Evolutionary conservation across 1,284 basidiomycete species (phyloP).

Genomic region (Rhodotorula sp.): DNA sequence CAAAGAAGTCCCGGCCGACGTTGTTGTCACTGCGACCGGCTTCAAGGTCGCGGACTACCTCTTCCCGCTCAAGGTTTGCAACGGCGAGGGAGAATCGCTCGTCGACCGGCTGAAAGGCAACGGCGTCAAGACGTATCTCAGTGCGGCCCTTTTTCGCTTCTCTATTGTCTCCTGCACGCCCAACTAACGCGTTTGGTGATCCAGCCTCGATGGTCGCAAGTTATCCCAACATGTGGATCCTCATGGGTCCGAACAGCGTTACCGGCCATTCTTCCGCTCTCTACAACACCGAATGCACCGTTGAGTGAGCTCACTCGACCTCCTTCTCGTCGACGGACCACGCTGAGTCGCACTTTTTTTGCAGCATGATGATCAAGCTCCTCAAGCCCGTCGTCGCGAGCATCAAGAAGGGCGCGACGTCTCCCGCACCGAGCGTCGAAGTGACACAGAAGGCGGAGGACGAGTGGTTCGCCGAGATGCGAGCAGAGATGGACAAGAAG

Average conservation of each 20-base stretch:
- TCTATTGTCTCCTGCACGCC: too few relatives aligned
- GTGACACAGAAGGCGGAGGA: constrained; percentile 31
- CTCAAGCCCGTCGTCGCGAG: constrained; percentile 27
- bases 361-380: constrained; percentile 24
- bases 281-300: constrained; percentile 34
- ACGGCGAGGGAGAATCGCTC: constrained; percentile 22
- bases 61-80: constrained; percentile 29
- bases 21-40: constrained; percentile 28
- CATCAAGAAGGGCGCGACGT: background rate
- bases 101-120: constrained; percentile 24
- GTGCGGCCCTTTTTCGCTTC: too few relatives aligned
- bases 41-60: constrained; percentile 37
- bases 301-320: constrained; percentile 4
- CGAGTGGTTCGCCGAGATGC: constrained; percentile 19
- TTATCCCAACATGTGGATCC: constrained; percentile 19
- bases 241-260: constrained; percentile 32
- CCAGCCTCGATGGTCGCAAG: constrained; percentile 18
- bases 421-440: constrained; percentile 26
- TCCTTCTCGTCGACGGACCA: too few relatives aligned
- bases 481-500: constrained; percentile 26
- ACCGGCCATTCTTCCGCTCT: constrained; percentile 35
- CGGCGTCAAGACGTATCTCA: constrained; percentile 27
- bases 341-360: too few relatives aligned
- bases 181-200: too few relatives aligned
- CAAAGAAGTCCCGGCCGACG: constrained; percentile 25